A percentile compares a stretch with the other conserved stretches of the same genome.
These are phyloP conservation scores for Sphagnum fallax DNA, from an alignment of 228 moss, liverwort and hornwort species.

Conservation along the genomic window DNA sequence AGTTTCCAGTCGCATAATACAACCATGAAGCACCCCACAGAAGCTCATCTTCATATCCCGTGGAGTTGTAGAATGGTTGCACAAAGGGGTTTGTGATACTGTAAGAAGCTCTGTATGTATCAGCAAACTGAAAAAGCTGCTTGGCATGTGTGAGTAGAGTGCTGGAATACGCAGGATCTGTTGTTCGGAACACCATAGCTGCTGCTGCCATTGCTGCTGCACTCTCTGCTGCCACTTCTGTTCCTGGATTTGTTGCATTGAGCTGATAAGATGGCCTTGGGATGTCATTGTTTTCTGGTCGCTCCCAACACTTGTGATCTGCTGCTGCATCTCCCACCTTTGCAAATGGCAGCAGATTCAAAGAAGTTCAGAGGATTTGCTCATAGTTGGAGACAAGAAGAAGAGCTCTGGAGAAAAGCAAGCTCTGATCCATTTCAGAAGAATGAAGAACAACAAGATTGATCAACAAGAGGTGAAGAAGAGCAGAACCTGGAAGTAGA, in stretches of 20 bases:
- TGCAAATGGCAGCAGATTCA: not conserved
- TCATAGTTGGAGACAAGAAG: too few relatives aligned
- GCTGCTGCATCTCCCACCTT: conserved; percentile 57
- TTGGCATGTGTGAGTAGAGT: conserved; percentile 47
- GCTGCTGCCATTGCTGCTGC: conserved; percentile 77
- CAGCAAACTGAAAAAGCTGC: conserved; percentile 68
- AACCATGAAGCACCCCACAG: conserved; percentile 58
- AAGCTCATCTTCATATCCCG: conserved; percentile 50
- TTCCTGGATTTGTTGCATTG: conserved; percentile 37
- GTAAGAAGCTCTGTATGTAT: conserved; percentile 51
- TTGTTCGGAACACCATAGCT: conserved; percentile 47
- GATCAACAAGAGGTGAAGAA: too few relatives aligned
- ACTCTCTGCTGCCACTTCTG: conserved; percentile 66
- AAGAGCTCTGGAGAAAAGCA: too few relatives aligned
- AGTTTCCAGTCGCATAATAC: conserved; percentile 44
- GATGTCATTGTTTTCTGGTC: conserved; percentile 41
- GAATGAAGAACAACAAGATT: too few relatives aligned
- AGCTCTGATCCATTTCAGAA: too few relatives aligned
- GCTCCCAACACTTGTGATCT: conserved; percentile 71
- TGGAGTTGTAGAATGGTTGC: conserved; percentile 36
- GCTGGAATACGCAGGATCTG: conserved; percentile 37
- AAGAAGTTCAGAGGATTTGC: too few relatives aligned
- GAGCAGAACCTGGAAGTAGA: conserved; percentile 60
- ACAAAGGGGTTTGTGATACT: conserved; percentile 43
- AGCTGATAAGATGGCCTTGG: conserved; percentile 36